These are phyloP conservation scores for Saraca asoca DNA, from an alignment of 331 rosid species.

Conservation along the genomic window DNA sequence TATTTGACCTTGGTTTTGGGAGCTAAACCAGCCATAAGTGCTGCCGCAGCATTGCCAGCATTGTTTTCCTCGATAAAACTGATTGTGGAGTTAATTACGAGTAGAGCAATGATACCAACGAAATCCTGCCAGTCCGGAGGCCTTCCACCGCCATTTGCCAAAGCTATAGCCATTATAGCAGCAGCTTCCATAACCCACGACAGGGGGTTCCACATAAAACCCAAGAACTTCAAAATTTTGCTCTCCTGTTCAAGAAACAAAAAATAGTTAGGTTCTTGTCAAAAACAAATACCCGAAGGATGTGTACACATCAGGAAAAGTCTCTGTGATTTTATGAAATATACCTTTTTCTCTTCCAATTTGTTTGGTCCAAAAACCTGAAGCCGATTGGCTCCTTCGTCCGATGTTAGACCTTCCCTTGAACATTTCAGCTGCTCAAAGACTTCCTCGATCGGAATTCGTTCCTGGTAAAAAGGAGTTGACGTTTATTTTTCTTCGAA, in stretches of 20 bases:
- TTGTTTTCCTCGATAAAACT: conserved; percentile 96
- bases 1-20: conserved; percentile 87
- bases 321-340: background rate
- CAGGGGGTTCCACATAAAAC: conserved; percentile 98
- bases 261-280: conserved; percentile 19
- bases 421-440: conserved; percentile 93
- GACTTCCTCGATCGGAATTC: conserved; percentile 91
- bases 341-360: conserved; percentile 93
- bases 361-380: conserved; percentile 97
- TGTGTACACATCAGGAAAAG: background rate
- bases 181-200: conserved; percentile 99
- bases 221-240: conserved; percentile 84
- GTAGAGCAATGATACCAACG: conserved; percentile 74
- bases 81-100: conserved; percentile 87
- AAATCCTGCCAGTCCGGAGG: conserved; percentile 99
- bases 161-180: conserved; percentile 94
- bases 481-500: conserved; percentile 14
- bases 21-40: conserved; percentile 99
- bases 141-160: conserved; percentile 82
- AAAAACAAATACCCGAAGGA: background rate
- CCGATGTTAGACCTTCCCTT: conserved; percentile 72
- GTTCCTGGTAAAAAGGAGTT: conserved; percentile 58
- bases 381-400: conserved; percentile 85
- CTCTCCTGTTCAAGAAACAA: conserved; percentile 62
- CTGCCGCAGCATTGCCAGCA: conserved; percentile 99